Base-by-base conservation (phyloP, 2,329 filamentous ascomycete genomes). In the Mycocentrospora acerina region DNA sequence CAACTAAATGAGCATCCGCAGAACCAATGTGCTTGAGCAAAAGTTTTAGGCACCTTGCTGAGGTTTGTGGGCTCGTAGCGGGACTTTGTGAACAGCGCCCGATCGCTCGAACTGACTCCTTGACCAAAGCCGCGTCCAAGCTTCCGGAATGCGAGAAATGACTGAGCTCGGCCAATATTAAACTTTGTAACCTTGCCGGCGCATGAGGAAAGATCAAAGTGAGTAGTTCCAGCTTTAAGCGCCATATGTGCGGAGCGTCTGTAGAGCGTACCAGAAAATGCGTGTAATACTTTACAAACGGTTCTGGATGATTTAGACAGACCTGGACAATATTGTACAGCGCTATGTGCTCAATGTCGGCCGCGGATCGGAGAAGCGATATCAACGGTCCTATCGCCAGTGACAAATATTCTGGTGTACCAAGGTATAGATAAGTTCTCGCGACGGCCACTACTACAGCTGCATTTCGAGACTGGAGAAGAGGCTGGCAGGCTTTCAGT, bases 291-390 rank as follows among this genome's bases (percentile, higher is more conserved):
- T 82, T 86, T 39, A 91, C 86, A 64, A 98, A 98, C n/a, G 85
- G 79, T 26, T 79, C 74, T 0, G 93, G 89, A 12, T 81, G 76
- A 18, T 77, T 73, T 9, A 97, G 75, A 57, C 88, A 93, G 29
- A 98, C 87, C n/a, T 89, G 86, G 9, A 96, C 90, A 42, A 97
- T 90, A 62, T 97, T 96, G 74, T 91, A 91, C 13, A 98, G 78
- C 1, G 89, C 90, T 26, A 95, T 80, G 59, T 94, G 85, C 61
- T 95, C 86, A 35, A 95, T 89, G 61, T 97, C 91, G 43, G 87
- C 82, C 0, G 90, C 83, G 10, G 88, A 85, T 40, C 93, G 82
- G 40, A 98, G 74, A 22, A 98, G 79, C 12, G 91, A 89, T 14
- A 96, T 78, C 17, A 98, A 72, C 1, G 93, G 91, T 0, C 91